Percentiles rank a stretch among this genome's conserved stretches.
phyloP scores from a whole-genome alignment of 1,284 basidiomycete species.

The Rhodotorula glutinis region DNA sequence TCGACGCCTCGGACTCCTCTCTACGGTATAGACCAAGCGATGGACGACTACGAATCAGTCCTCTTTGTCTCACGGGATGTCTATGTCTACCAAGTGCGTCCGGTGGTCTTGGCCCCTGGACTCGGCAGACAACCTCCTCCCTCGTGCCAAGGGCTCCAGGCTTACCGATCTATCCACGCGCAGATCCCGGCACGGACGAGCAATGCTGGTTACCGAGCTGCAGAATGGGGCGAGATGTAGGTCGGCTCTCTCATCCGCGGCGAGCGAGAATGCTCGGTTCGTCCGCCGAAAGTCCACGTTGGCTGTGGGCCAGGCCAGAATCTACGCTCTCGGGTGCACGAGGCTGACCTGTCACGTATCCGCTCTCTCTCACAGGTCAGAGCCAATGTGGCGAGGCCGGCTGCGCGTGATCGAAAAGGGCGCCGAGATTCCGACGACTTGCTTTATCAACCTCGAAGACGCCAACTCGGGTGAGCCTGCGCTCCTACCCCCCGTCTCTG shows the following conservation, averaged over 20 bases:
- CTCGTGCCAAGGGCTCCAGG: no score
- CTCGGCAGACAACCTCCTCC: not conserved
- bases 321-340: not conserved
- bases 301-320: no score
- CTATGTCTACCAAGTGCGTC: conserved; percentile 59
- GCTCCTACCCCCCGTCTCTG: not conserved
- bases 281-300: no score
- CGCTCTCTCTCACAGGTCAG: conserved; percentile 38
- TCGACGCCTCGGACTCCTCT: no score
- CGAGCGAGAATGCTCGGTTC: not conserved
- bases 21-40: not conserved
- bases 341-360: not conserved
- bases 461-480: conserved; percentile 61
- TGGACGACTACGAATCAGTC: conserved; percentile 75
- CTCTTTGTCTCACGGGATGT: conserved; percentile 80
- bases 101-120: conserved; percentile 17
- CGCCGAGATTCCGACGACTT: conserved; percentile 50
- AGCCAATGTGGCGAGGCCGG: conserved; percentile 84
- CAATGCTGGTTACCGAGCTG: conserved; percentile 79
- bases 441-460: conserved; percentile 71
- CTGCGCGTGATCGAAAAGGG: conserved; percentile 72
- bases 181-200: conserved; percentile 76
- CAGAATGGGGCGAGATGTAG: conserved; percentile 57
- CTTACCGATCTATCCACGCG: no score
- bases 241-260: not conserved